These are phyloP conservation scores for Pythium graminicola DNA, from an alignment of 352 stramenopile species.

Conservation along the genomic window DNA sequence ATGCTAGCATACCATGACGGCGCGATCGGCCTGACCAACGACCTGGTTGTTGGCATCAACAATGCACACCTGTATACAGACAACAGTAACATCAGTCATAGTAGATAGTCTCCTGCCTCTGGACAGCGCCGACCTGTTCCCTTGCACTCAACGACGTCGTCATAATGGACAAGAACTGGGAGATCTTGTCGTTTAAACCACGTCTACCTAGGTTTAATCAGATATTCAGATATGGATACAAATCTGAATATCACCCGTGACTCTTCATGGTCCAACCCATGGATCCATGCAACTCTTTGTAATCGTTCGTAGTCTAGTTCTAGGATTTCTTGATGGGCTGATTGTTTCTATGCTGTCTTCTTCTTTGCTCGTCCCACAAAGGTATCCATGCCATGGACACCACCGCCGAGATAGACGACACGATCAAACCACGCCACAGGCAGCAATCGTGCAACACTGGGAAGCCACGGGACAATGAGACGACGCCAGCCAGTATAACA, in stretches of 20 bases:
- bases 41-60: slow-evolving; percentile 78
- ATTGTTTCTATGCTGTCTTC: neutral
- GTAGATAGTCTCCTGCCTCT: neutral
- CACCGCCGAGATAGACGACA: slow-evolving; percentile 49
- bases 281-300: too few species aligned
- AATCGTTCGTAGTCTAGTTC: too few species aligned
- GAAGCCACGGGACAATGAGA: slow-evolving; percentile 43
- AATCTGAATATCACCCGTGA: neutral
- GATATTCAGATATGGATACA: neutral
- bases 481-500: slow-evolving; percentile 56
- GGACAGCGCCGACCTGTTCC: slow-evolving; percentile 37
- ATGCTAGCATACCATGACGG: slow-evolving; percentile 55
- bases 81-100: neutral
- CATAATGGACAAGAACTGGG: neutral
- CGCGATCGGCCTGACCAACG: slow-evolving; percentile 70
- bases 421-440: slow-evolving; percentile 45
- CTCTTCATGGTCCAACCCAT: neutral
- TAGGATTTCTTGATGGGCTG: too few species aligned
- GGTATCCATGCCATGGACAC: slow-evolving; percentile 68
- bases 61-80: slow-evolving; percentile 58
- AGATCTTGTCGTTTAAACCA: neutral
- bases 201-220: slow-evolving; percentile 7
- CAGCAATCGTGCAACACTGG: slow-evolving; percentile 41
- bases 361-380: slow-evolving; percentile 40
- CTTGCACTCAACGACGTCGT: slow-evolving; percentile 41